Base-by-base conservation (phyloP, 2,329 filamentous ascomycete species). In the Blastomyces gilchristii region DNA sequence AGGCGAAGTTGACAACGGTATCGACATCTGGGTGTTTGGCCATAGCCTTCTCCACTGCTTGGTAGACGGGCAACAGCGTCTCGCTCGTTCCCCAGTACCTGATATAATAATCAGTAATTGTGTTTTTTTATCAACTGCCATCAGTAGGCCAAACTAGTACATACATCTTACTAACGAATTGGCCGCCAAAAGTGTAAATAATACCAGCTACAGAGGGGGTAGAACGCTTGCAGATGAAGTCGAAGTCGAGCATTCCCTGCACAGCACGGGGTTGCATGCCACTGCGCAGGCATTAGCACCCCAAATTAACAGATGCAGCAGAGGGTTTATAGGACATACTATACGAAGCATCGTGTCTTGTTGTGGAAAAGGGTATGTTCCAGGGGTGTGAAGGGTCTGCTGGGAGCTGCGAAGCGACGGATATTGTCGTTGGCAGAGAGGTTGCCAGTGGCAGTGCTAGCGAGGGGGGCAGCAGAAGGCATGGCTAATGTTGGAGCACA, bases 321-420 rank as follows among this genome's bases (percentile, higher is more conserved):
- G 2, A 5, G 8, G 9, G 50, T 16, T 31, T 53, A 54, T 39
- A 56, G 53, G 28, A 79, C 84, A 81, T 79, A 87, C 84, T 99
- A 99, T 80, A 99, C 94, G 78, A 99, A 96, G 84, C 94, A 97
- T 93, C 94, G 85, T 77, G 94, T 97, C 90, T 97, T 99, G 81
- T 92, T 87, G 85, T 94, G 94, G 87, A 97, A 99, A 75, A 99
- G 90, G 67, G 90, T 89, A 80, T 97, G 90, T 74, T 86, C 83
- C 69, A 90, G 87, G 71, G 94, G 94, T 83, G 89, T 96, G 81
- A 95, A 79, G 68, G 91, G 90, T 74, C 94, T 87, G 82, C 91
- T 96, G 71, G 94, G 91, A 73, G 93, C 91, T 72, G 87, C 85
- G 79, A 99, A 99, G 72, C 94, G 91, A 79, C 89, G 88, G 81